These are phyloP conservation scores for Dacryopinax spathularia DNA, from an alignment of 768 basidiomycete species.

Conservation along the genomic window DNA sequence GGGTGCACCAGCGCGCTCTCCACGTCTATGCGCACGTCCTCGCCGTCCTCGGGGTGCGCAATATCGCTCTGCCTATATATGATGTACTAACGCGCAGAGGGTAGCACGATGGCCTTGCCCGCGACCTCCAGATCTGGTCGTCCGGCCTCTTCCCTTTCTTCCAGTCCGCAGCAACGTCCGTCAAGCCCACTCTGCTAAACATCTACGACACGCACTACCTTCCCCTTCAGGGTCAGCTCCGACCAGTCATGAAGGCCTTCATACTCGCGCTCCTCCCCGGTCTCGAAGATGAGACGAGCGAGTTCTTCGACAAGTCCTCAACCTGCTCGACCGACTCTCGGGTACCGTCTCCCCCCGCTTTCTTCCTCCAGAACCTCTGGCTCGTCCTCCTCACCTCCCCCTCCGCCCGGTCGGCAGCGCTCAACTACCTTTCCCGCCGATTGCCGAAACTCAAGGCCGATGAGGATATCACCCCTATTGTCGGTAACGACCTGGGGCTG, in stretches of 20 bases:
- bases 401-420: constrained; percentile 64
- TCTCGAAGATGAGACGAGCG: constrained; percentile 91
- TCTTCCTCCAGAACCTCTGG: constrained; percentile 95
- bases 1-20: constrained; percentile 89
- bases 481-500: constrained; percentile 77
- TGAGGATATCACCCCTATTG: constrained; percentile 59
- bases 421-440: constrained; percentile 75
- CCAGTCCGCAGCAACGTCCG: constrained; percentile 97
- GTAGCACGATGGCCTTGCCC: constrained; percentile 71
- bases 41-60: constrained; percentile 69
- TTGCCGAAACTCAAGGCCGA: constrained; percentile 54
- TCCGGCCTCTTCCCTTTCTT: constrained; percentile 97
- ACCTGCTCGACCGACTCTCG: constrained; percentile 66
- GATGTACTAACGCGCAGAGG: not conserved
- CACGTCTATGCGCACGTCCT: constrained; percentile 92
- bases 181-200: constrained; percentile 80
- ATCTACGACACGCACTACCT: constrained; percentile 90
- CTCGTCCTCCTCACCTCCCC: constrained; percentile 83
- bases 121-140: constrained; percentile 85
- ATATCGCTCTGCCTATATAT: constrained; percentile 8
- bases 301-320: constrained; percentile 57
- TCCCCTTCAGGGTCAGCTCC: constrained; percentile 62
- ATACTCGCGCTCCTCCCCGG: constrained; percentile 88
- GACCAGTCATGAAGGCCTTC: constrained; percentile 88
- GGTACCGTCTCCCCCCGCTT: constrained; percentile 69